phyloP scores from a whole-genome alignment of 2,329 filamentous ascomycete genomes.

The Hysterium pulicare region DNA sequence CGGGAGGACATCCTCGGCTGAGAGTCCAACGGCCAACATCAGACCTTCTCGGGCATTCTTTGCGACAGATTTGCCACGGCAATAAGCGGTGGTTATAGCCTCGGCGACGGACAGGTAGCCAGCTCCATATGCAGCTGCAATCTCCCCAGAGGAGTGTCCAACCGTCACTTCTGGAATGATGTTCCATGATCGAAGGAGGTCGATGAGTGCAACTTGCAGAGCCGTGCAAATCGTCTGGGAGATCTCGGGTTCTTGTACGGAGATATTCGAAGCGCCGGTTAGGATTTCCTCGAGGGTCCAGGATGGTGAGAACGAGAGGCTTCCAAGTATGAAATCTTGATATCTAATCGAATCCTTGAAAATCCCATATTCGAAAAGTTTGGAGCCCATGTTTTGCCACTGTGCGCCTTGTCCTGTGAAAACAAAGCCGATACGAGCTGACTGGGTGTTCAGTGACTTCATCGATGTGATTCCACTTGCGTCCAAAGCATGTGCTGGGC shows the following conservation, averaged over 20 bases:
- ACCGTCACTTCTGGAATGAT: slow-evolving; percentile 7
- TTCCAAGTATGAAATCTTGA: neutral
- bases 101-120: slow-evolving; percentile 15
- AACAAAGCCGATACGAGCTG: neutral
- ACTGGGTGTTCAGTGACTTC: neutral
- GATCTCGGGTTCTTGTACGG: no score
- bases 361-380: neutral
- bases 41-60: slow-evolving; percentile 11
- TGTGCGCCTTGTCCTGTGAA: slow-evolving; percentile 4
- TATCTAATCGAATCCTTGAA: neutral
- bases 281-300: neutral
- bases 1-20: neutral
- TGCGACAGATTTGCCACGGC: slow-evolving; percentile 11
- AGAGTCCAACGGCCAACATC: slow-evolving; percentile 24
- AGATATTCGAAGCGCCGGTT: no score
- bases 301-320: neutral
- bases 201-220: slow-evolving; percentile 21
- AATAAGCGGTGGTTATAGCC: slow-evolving; percentile 19
- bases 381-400: slow-evolving; percentile 3
- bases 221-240: slow-evolving; percentile 14
- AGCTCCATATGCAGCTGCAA: slow-evolving; percentile 20
- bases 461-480: no score
- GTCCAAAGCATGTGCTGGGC: no score
- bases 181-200: slow-evolving; percentile 14
- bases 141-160: slow-evolving; percentile 27